These are phyloP conservation scores for Aurifilum marmelostoma DNA, from an alignment of 2,329 filamentous ascomycete genomes.

Conservation along the genomic window DNA sequence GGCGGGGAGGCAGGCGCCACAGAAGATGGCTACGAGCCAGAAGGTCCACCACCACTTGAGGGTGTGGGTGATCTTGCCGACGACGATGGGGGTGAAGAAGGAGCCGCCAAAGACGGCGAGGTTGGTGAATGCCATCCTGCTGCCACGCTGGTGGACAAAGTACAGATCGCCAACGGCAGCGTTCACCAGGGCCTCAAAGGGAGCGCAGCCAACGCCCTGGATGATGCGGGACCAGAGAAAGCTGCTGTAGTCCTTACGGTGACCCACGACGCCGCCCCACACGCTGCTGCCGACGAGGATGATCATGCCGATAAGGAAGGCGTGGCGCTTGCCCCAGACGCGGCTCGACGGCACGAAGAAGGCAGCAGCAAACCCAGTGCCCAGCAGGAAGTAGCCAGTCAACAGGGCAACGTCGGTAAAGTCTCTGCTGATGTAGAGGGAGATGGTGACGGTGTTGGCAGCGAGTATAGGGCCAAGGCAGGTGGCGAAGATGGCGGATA, in stretches of 20 bases:
- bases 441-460: constrained; percentile 81
- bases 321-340: constrained; percentile 90
- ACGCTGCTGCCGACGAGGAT: constrained; percentile 74
- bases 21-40: constrained; percentile 85
- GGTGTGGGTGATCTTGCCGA: constrained; percentile 78
- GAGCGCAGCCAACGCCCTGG: constrained; percentile 84
- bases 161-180: constrained; percentile 88
- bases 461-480: constrained; percentile 85
- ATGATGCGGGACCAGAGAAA: constrained; percentile 79
- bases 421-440: constrained; percentile 63
- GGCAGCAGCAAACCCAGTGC: constrained; percentile 78
- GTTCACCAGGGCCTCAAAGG: constrained; percentile 89
- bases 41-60: constrained; percentile 90
- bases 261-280: constrained; percentile 73
- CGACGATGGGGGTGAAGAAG: constrained; percentile 80
- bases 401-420: constrained; percentile 81
- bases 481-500: constrained; percentile 81
- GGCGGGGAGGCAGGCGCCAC: constrained; percentile 68
- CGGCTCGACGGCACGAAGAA: constrained; percentile 86
- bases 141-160: constrained; percentile 82
- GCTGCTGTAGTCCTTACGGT: constrained; percentile 64
- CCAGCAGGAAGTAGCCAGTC: constrained; percentile 86
- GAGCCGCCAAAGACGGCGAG: constrained; percentile 60
- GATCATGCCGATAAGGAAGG: constrained; percentile 77
- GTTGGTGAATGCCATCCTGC: constrained; percentile 81